phyloP scores from a whole-genome alignment of 176 grass and related monocot species.

The Puccinellia tenuiflora region DNA sequence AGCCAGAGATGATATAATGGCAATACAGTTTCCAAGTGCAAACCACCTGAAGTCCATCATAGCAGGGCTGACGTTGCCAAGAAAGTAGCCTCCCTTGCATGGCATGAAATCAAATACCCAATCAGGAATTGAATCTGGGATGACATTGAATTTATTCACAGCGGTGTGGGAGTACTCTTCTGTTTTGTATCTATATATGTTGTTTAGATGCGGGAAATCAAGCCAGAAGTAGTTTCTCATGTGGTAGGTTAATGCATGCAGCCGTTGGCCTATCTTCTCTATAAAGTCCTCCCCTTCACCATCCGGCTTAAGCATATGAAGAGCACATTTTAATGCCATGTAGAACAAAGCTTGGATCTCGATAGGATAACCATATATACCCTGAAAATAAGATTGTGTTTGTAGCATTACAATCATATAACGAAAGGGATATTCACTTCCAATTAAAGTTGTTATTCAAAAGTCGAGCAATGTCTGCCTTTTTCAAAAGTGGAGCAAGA shows the following conservation, averaged over 20 bases:
- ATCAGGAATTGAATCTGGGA: conserved; percentile 91
- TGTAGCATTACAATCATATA: background rate
- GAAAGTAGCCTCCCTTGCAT: conserved; percentile 74
- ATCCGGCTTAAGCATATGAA: conserved; percentile 76
- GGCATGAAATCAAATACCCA: conserved; percentile 99
- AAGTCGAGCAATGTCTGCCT: background rate
- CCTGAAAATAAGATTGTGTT: conserved; percentile 38
- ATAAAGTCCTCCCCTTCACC: conserved; percentile 76
- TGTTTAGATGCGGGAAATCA: conserved; percentile 82
- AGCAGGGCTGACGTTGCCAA: conserved; percentile 90
- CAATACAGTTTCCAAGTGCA: conserved; percentile 87
- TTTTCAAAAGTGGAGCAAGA: background rate
- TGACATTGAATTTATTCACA: conserved; percentile 98
- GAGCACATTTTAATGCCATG: conserved; percentile 84
- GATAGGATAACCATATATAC: conserved; percentile 93
- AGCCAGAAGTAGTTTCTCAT: conserved; percentile 98
- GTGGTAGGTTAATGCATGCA: conserved; percentile 85
- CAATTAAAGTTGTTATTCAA: background rate
- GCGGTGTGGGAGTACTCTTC: conserved; percentile 96
- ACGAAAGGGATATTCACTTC: background rate
- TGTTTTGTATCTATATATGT: conserved; percentile 94
- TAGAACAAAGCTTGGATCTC: conserved; percentile 97
- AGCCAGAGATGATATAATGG: conserved; percentile 82
- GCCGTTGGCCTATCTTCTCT: conserved; percentile 71
- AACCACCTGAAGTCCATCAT: conserved; percentile 98